Evolutionary conservation across 2,329 filamentous ascomycete species (phyloP), one percentile per base, ranked within the genome.

Genomic region (Malbranchea zuffiana): DNA sequence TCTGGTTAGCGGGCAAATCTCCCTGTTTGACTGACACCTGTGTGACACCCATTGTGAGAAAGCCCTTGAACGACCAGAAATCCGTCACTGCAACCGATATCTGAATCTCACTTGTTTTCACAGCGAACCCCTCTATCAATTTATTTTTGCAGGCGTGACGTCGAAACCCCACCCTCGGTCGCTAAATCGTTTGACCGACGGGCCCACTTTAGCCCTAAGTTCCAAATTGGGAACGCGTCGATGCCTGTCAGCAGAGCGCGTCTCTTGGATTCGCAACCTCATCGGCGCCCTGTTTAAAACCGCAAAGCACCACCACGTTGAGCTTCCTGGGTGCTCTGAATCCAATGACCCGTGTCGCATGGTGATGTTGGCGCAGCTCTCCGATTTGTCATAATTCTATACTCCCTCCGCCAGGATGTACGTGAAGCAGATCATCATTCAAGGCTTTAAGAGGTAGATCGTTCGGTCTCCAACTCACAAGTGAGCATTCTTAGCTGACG

Each of bases 391-490:
- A 16, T 17, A 32, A 21, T 13, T 23, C n/a, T 37, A 6, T 29
- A 17, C 15, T 8, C n/a, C 27, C 17, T 4, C n/a, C n/a, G n/a
- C 18, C 60, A 71, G 59, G 51, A 94, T 95, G 87, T 90, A 92
- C 69, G 95, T 98, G 74, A 98, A 98, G 65, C 90, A 98, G 69
- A 95, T 96, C 62, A 96, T 95, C 62, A 96, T 98, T 59, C 90
- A 98, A 63, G 90, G 90, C 77, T 98, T 98, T 68, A 98, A 98
- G 68, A 95, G 86, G 86, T 92, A 62, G 49, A 63, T 55, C 18
- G n/a, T 6, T 4, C 4, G 13, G 13, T 37, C 7, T 10, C 12
- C 11, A 10, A 11, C 20, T 30, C 17, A 16, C 17, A 3, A 5
- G 12, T 17, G 8, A 11, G 8, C 20, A 17, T 20, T n/a, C 7